Base-by-base conservation (phyloP, 768 basidiomycete species). In the Albatrellus ellisii region DNA sequence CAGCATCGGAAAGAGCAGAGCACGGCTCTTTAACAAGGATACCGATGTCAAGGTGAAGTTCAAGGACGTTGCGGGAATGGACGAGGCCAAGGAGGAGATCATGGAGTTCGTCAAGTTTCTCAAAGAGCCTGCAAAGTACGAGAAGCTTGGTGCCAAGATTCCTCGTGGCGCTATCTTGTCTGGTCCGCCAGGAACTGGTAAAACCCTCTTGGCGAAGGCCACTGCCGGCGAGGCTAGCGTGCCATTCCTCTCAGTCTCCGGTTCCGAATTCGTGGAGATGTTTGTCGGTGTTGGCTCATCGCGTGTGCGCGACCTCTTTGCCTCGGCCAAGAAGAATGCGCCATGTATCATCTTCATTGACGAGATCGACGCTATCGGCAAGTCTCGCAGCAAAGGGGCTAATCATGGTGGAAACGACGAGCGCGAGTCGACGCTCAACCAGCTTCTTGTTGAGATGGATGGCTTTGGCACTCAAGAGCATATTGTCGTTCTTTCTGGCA, bases 91-190 rank as follows among this genome's bases (percentile, higher is more conserved):
- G 69, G 87, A 92, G 67, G 95, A 99, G 66, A 94, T 99, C 53
- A 94, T 98, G 88, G 95, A 99, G 59, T 99, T 98, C 52, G 95
- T 99, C 59, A 92, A 95, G 54, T 98, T 99, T 68, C 68, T 99
- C 56, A 97, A 97, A 66, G 85, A 98, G 44, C 95, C 95, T 10
- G 65, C 77, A 24, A 84, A 82, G 59, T 99, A 95, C 65, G 88
- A 97, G 64, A 88, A 79, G 51, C 75, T 99, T 29, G 95, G 95
- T 45, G 95, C 95, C 46, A 98, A 98, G 67, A 98, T 98, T 49
- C 90, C 90, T 39, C 83, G 90, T 28, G 90, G 90, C 41, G 90
- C 91, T 26, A 90, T 95, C 60, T 69, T 95, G 35, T 94, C 90
- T 28, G 90, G 90, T 26, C 91, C 91, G 46, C 95, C 95, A 0